A percentile compares a stretch with the other conserved stretches of the same genome.
phyloP scores from a whole-genome alignment of 495 filamentous ascomycete genomes.

The Mycothermus thermophilus region DNA sequence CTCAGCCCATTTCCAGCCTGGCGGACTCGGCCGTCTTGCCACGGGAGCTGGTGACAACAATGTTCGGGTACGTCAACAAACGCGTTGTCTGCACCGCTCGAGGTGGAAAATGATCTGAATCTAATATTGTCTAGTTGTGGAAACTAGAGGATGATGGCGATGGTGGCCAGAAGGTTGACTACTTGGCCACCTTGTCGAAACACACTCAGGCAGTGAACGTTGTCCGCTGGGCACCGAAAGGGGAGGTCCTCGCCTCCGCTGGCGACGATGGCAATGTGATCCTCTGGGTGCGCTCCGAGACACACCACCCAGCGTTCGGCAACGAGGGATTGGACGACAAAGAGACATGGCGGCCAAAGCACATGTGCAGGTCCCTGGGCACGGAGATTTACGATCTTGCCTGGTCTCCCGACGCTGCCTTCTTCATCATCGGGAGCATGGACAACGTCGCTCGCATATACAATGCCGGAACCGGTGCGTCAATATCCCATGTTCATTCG shows the following conservation, averaged over 20 bases:
- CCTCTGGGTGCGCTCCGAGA: conserved; percentile 83
- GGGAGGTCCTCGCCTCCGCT: conserved; percentile 84
- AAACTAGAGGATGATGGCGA: conserved; percentile 77
- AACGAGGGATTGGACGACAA: conserved; percentile 83
- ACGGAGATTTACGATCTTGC: conserved; percentile 96
- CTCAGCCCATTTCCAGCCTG: conserved; percentile 87
- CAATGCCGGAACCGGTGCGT: conserved; percentile 79
- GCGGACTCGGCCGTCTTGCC: conserved; percentile 83
- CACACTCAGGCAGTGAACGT: conserved; percentile 98
- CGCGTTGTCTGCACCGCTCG: not conserved
- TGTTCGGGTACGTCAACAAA: conserved; percentile 58
- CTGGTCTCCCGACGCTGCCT: conserved; percentile 92
- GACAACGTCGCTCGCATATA: conserved; percentile 97
- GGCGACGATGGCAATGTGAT: conserved; percentile 96
- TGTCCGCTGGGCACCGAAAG: conserved; percentile 85
- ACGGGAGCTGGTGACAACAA: conserved; percentile 96
- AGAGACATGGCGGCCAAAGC: conserved; percentile 90
- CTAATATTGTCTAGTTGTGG: conserved; percentile 52
- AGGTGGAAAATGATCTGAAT: not conserved
- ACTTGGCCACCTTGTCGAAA: conserved; percentile 78
- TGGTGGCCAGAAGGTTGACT: conserved; percentile 72
- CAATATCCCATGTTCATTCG: too few relatives aligned
- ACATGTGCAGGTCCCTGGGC: conserved; percentile 87
- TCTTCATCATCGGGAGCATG: conserved; percentile 98
- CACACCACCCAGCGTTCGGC: conserved; percentile 45